A percentile compares a stretch with the other conserved stretches of the same genome.
Evolutionary conservation across 164 flowering plant species (phyloP).

Genomic region (Aristolochia fimbriata): DNA sequence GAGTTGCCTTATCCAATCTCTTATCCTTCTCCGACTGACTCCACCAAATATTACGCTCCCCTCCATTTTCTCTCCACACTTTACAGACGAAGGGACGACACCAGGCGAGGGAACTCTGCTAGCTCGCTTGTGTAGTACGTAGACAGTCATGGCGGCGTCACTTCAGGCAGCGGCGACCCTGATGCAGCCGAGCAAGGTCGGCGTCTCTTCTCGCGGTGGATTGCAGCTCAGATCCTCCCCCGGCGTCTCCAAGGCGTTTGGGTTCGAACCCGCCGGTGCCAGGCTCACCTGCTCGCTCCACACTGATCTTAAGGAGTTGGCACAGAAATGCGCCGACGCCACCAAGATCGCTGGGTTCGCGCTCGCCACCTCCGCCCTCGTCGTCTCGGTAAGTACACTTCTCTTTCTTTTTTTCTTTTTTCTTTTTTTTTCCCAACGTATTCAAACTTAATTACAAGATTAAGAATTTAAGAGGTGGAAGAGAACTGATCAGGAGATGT

Average conservation of each 20-base stretch:
- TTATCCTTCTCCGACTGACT: conserved; percentile 31
- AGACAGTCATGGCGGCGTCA: conserved; percentile 61
- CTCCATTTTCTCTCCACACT: conserved; percentile 3
- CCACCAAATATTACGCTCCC: conserved; percentile 15
- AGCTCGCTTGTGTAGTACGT: neutral
- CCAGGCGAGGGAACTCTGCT: neutral
- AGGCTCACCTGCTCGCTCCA: conserved; percentile 73
- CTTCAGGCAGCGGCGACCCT: conserved; percentile 85
- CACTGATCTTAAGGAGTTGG: conserved; percentile 61
- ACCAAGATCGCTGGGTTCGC: conserved; percentile 86
- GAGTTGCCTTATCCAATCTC: conserved; percentile 39
- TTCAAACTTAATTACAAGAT: no score
- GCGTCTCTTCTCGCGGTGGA: conserved; percentile 16
- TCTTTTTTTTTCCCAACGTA: no score
- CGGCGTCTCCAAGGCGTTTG: conserved; percentile 53
- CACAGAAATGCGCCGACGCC: conserved; percentile 58
- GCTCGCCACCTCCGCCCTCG: conserved; percentile 86
- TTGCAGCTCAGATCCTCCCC: conserved; percentile 47
- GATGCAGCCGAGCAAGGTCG: conserved; percentile 67
- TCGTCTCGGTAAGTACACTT: conserved; percentile 51
- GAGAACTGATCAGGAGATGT: no score
- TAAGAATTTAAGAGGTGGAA: no score
- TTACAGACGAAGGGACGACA: neutral
- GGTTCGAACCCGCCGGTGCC: conserved; percentile 31
- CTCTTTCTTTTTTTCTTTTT: neutral